Percentiles rank a stretch among this genome's conserved stretches.
These are phyloP conservation scores for Sporisorium graminicola DNA, from an alignment of 1,284 basidiomycete species.

Conservation along the genomic window DNA sequence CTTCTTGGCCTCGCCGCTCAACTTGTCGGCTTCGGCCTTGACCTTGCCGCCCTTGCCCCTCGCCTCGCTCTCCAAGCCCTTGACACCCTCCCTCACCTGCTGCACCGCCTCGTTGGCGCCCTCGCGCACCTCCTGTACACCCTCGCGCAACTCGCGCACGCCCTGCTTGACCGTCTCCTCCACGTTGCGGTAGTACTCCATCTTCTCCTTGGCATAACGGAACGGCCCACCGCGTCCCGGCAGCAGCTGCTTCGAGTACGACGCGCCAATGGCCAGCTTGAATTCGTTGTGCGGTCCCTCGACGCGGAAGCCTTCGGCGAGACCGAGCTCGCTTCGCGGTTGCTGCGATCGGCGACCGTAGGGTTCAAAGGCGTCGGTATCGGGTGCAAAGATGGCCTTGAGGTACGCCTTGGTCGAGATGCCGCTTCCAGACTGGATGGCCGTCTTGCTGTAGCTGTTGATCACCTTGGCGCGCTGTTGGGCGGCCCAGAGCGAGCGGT, in stretches of 20 bases:
- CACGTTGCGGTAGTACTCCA: conserved; percentile 67
- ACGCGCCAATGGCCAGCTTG: conserved; percentile 72
- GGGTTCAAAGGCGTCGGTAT: conserved; percentile 53
- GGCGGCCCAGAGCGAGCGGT: conserved; percentile 68
- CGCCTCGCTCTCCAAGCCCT: conserved; percentile 52
- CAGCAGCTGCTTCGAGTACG: conserved; percentile 70
- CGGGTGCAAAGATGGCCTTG: conserved; percentile 71
- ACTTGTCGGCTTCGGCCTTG: conserved; percentile 58
- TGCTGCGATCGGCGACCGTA: conserved; percentile 70
- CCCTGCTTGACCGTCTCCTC: conserved; percentile 39
- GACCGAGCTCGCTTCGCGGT: conserved; percentile 42
- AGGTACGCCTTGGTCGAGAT: conserved; percentile 71
- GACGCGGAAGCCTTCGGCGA: conserved; percentile 42
- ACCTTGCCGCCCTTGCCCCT: conserved; percentile 51
- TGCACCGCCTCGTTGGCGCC: conserved; percentile 45
- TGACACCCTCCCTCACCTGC: conserved; percentile 40
- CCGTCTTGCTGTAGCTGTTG: conserved; percentile 63
- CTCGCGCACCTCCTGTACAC: conserved; percentile 26
- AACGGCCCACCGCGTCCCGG: conserved; percentile 67
- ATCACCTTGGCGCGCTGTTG: conserved; percentile 72
- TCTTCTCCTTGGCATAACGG: conserved; percentile 67
- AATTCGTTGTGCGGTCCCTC: conserved; percentile 71
- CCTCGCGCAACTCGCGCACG: conserved; percentile 22
- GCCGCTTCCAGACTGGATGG: conserved; percentile 56
- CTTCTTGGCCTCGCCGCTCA: conserved; percentile 61